phyloP scores from a whole-genome alignment of 1,284 basidiomycete species.

The Puccinia polysora region DNA sequence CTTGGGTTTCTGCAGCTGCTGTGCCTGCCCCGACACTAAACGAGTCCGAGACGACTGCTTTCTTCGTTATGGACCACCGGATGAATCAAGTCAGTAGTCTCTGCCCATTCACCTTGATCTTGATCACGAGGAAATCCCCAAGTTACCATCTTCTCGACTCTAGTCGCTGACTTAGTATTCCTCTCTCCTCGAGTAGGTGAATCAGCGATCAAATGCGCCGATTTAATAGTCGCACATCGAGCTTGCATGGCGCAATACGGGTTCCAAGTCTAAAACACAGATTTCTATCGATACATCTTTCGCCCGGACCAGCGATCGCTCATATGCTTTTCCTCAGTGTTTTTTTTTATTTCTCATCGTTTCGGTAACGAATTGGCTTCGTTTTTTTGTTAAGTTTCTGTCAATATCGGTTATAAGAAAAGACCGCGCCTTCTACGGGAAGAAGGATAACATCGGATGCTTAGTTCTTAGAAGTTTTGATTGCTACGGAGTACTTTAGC shows the following conservation, averaged over 20 bases:
- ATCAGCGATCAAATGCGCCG: conserved; percentile 35
- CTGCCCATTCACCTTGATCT: neutral
- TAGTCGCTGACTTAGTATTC: neutral
- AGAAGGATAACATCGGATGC: too few species aligned
- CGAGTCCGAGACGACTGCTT: conserved; percentile 41
- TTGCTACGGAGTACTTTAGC: too few species aligned
- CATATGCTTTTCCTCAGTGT: too few species aligned
- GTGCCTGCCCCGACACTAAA: conserved; percentile 42
- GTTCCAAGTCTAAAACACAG: conserved; percentile 28
- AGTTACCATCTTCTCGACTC: neutral
- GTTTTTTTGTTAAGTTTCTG: too few species aligned
- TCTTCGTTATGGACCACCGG: conserved; percentile 32
- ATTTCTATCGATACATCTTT: too few species aligned
- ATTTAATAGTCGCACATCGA: conserved; percentile 41
- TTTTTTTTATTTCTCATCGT: too few species aligned
- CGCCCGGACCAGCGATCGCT: too few species aligned
- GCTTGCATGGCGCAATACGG: conserved; percentile 42
- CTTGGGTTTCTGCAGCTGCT: conserved; percentile 29
- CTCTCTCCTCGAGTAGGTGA: conserved; percentile 2
- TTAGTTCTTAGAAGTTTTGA: too few species aligned
- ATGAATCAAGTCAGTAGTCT: conserved; percentile 35
- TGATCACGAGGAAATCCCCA: neutral
- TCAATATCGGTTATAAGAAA: too few species aligned
- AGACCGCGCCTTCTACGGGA: too few species aligned
- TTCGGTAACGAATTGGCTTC: too few species aligned